Evolutionary conservation across 345 rosid species (phyloP).

Genomic region (Isatis tinctoria): DNA sequence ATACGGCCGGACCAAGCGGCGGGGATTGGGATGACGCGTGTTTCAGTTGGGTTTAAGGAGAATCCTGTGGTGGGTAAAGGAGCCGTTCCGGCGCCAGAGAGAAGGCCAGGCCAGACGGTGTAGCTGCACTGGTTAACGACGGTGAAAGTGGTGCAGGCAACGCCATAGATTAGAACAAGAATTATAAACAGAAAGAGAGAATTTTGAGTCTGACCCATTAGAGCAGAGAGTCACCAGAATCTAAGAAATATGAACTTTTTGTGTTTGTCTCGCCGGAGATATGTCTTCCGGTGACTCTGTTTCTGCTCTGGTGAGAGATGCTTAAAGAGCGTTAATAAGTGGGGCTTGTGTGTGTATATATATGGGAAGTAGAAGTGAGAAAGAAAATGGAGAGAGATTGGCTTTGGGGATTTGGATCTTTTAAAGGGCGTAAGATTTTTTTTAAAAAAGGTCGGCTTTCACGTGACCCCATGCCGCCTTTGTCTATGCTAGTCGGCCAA

Average conservation of each 20-base stretch:
- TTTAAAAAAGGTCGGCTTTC: conserved; percentile 25
- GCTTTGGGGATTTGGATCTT: conserved; percentile 15
- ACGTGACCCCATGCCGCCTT: conserved; percentile 31
- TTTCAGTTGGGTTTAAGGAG: conserved; percentile 40
- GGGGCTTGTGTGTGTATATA: neutral
- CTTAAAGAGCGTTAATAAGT: neutral
- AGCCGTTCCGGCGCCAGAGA: conserved; percentile 54
- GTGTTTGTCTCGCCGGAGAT: conserved; percentile 10
- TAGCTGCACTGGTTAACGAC: conserved; percentile 51
- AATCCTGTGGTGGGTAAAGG: conserved; percentile 58
- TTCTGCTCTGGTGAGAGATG: neutral
- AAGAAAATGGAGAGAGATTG: neutral
- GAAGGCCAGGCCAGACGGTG: conserved; percentile 68
- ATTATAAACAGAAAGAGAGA: conserved; percentile 1
- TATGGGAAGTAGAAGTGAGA: neutral
- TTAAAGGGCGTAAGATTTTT: conserved; percentile 10
- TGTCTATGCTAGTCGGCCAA: conserved; percentile 30
- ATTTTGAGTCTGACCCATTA: conserved; percentile 26
- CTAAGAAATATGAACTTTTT: neutral
- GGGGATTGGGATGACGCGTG: conserved; percentile 38
- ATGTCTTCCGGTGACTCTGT: conserved; percentile 25
- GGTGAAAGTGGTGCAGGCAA: conserved; percentile 39
- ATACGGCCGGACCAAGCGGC: conserved; percentile 64
- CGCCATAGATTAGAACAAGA: neutral
- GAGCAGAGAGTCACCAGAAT: conserved; percentile 31